A percentile compares a stretch with the other conserved stretches of the same genome.
These are phyloP conservation scores for Solanum etuberosum DNA, from an alignment of 257 asterid genomes.

Conservation along the genomic window DNA sequence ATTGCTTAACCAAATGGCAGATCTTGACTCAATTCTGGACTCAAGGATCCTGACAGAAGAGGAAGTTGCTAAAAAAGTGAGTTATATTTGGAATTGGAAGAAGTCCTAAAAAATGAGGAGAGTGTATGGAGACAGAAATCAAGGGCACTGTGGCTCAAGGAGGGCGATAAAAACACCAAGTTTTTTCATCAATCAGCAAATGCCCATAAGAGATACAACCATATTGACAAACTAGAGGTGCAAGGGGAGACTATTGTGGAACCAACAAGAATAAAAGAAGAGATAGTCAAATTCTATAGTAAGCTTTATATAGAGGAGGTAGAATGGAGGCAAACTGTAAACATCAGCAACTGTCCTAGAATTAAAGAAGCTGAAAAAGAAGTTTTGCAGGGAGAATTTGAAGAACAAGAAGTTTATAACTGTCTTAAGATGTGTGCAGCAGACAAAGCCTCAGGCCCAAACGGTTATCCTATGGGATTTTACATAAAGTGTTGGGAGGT, in stretches of 20 bases:
- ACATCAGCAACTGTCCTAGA: neutral
- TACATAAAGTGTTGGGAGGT: neutral
- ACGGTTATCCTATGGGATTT: neutral
- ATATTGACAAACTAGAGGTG: neutral
- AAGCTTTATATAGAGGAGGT: neutral
- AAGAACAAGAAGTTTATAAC: neutral
- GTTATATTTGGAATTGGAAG: neutral
- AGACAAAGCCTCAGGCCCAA: neutral
- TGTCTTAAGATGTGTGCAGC: neutral
- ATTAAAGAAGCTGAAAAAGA: neutral
- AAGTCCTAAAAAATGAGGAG: neutral
- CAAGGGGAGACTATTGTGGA: neutral
- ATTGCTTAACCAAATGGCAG: neutral
- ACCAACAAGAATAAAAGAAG: neutral
- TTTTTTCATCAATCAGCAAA: neutral
- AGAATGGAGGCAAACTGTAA: neutral
- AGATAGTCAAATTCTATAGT: neutral
- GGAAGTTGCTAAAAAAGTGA: neutral
- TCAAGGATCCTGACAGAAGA: neutral
- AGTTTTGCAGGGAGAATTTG: neutral
- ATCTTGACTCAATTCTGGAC: neutral
- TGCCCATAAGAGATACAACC: neutral
- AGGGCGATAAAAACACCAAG: neutral
- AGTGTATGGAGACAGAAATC: neutral
- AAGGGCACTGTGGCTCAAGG: neutral